phyloP scores from a whole-genome alignment of 163 green algal genomes.

The Volvox carteri region DNA sequence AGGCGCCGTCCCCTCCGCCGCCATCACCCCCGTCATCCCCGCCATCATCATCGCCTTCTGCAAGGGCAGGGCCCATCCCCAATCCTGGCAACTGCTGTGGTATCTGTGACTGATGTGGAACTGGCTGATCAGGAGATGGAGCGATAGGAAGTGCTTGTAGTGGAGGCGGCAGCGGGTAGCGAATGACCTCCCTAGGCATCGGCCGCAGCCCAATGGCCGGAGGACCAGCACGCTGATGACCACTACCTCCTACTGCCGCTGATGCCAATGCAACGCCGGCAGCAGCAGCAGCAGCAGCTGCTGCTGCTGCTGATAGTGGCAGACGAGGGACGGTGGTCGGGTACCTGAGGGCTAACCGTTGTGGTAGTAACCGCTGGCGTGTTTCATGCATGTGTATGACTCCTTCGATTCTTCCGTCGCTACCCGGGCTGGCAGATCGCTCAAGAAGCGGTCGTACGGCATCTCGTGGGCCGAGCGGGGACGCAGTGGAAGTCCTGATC shows the following conservation, averaged over 20 bases:
- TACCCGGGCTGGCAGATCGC: not conserved
- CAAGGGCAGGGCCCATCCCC: not conserved
- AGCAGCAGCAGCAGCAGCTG: not conserved
- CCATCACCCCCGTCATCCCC: not conserved
- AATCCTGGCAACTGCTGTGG: not conserved
- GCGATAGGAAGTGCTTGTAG: not conserved
- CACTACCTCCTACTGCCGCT: not conserved
- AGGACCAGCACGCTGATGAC: not conserved
- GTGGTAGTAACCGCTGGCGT: too few species aligned
- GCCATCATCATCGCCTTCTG: not conserved
- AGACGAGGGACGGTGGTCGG: too few species aligned
- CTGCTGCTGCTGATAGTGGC: not conserved
- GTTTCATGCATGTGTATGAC: not conserved
- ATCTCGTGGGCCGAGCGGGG: not conserved
- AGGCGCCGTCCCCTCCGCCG: not conserved
- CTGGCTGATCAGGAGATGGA: not conserved
- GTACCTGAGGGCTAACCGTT: too few species aligned
- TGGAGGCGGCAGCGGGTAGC: not conserved
- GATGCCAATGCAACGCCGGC: not conserved
- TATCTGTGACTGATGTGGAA: not conserved
- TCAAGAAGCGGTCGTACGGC: not conserved
- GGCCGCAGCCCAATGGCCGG: not conserved
- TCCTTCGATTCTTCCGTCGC: not conserved
- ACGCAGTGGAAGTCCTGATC: not conserved
- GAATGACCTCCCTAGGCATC: not conserved